These are phyloP conservation scores for Xylariaceae sp. DNA, from an alignment of 2,329 filamentous ascomycete species.

Conservation along the genomic window DNA sequence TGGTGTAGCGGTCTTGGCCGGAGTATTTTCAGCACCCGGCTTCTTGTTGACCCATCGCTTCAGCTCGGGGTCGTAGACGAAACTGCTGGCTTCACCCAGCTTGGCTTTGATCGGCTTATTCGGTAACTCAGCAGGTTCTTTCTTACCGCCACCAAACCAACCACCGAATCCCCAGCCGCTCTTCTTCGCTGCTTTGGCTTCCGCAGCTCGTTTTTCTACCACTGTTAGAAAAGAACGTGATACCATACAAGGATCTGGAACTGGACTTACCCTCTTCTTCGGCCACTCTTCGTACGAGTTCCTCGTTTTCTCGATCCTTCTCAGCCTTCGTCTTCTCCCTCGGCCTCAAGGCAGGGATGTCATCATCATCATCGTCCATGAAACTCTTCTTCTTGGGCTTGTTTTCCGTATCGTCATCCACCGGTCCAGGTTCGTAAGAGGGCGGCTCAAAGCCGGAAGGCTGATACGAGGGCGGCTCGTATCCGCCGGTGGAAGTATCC, in stretches of 20 bases:
- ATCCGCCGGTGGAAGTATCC: slow-evolving; percentile 37
- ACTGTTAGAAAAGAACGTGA: slow-evolving; percentile 14
- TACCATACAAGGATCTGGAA: not conserved
- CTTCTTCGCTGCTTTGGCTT: slow-evolving; percentile 49
- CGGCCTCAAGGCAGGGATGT: slow-evolving; percentile 49
- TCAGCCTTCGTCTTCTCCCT: slow-evolving; percentile 58
- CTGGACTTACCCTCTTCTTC: slow-evolving; percentile 60
- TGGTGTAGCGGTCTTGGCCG: slow-evolving; percentile 61
- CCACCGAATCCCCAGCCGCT: slow-evolving; percentile 76
- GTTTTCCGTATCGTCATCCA: slow-evolving; percentile 42
- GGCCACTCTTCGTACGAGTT: slow-evolving; percentile 78
- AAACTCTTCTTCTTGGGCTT: slow-evolving; percentile 70
- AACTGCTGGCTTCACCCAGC: slow-evolving; percentile 85
- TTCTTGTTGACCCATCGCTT: slow-evolving; percentile 99
- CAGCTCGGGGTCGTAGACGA: slow-evolving; percentile 91
- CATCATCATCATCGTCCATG: slow-evolving; percentile 76
- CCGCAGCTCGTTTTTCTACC: slow-evolving; percentile 56
- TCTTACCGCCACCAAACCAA: slow-evolving; percentile 75
- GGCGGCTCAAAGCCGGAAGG: slow-evolving; percentile 54
- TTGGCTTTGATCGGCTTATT: slow-evolving; percentile 82
- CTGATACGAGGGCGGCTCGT: slow-evolving; percentile 59
- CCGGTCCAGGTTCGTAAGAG: slow-evolving; percentile 48
- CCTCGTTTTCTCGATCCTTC: slow-evolving; percentile 73
- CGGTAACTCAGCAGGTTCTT: slow-evolving; percentile 43
- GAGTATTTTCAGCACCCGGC: slow-evolving; percentile 57